A percentile compares a stretch with the other conserved stretches of the same genome.
Conservation (phyloP, 139 green algal species). For the Trebouxia sp. region DNA sequence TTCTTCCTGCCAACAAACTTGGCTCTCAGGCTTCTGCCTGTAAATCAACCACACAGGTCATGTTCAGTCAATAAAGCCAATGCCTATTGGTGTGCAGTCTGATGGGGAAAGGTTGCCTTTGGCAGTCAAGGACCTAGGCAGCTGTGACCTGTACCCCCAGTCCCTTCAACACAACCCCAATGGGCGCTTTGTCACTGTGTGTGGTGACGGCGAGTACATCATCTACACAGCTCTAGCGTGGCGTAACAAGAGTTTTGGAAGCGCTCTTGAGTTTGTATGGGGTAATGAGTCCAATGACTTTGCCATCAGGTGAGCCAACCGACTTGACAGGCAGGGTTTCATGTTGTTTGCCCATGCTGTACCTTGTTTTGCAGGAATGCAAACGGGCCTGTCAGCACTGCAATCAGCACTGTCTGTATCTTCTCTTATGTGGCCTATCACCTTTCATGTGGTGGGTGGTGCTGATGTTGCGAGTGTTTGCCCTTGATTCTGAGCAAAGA, state of each 20-base stretch:
- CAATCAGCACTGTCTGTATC: neutral
- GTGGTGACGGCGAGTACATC: constrained; percentile 98
- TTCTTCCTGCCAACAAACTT: neutral
- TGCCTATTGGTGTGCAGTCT: constrained; percentile 29
- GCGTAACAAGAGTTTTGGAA: constrained; percentile 97
- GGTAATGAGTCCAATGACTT: constrained; percentile 87
- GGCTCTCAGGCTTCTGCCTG: neutral
- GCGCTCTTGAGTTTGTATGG: constrained; percentile 93
- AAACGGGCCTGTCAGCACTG: too few species aligned
- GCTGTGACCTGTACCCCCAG: constrained; percentile 94
- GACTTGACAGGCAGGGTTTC: too few species aligned
- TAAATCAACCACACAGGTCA: too few species aligned
- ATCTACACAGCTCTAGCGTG: constrained; percentile 99
- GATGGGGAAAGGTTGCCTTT: constrained; percentile 97
- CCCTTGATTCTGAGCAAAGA: too few species aligned
- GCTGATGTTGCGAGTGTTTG: too few species aligned
- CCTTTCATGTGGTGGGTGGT: too few species aligned
- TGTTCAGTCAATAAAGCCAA: too few species aligned
- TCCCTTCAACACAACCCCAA: constrained; percentile 91
- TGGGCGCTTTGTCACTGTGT: constrained; percentile 96
- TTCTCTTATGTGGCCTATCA: neutral
- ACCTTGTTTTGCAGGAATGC: neutral
- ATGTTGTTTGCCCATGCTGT: too few species aligned
- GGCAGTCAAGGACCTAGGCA: constrained; percentile 95
- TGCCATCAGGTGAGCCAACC: constrained; percentile 56